Evolutionary conservation across 2,329 filamentous ascomycete genomes (phyloP).

Genomic region (Arthroderma uncinatum): DNA sequence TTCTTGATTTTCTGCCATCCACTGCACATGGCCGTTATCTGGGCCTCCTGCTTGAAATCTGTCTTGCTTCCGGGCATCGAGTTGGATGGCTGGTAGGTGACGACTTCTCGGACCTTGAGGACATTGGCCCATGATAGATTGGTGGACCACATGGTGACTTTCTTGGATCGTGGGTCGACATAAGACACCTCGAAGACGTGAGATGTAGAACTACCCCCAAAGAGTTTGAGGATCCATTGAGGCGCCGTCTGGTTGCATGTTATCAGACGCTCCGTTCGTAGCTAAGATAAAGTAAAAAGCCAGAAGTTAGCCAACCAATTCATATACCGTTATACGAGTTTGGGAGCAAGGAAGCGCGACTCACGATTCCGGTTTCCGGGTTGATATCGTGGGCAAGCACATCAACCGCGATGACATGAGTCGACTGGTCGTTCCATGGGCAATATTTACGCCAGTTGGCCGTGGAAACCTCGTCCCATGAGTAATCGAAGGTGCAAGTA

Average conservation of each 20-base stretch:
- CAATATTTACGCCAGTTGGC: constrained; percentile 99
- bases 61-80: constrained; percentile 48
- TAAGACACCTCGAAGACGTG: constrained; percentile 94
- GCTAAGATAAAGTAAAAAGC: constrained; percentile 29
- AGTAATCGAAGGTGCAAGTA: constrained; percentile 84
- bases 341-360: constrained; percentile 21
- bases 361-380: constrained; percentile 53
- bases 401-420: constrained; percentile 91
- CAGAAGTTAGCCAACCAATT: background rate
- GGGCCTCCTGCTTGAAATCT: constrained; percentile 75
- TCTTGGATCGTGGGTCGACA: constrained; percentile 71
- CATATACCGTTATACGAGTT: background rate
- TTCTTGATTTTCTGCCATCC: constrained; percentile 97
- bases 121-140: constrained; percentile 91
- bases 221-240: constrained; percentile 56
- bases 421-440: constrained; percentile 97
- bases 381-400: constrained; percentile 66
- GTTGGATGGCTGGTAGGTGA: constrained; percentile 61
- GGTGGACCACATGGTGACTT: constrained; percentile 90
- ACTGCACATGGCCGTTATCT: constrained; percentile 87
- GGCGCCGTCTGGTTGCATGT: constrained; percentile 40
- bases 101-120: constrained; percentile 83
- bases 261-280: constrained; percentile 59
- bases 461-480: constrained; percentile 94
- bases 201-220: constrained; percentile 69